A percentile compares a stretch with the other conserved stretches of the same genome.
These are phyloP conservation scores for Paramecium tetraurelia DNA, from an alignment of 73 alveolate species.

Conservation along the genomic window DNA sequence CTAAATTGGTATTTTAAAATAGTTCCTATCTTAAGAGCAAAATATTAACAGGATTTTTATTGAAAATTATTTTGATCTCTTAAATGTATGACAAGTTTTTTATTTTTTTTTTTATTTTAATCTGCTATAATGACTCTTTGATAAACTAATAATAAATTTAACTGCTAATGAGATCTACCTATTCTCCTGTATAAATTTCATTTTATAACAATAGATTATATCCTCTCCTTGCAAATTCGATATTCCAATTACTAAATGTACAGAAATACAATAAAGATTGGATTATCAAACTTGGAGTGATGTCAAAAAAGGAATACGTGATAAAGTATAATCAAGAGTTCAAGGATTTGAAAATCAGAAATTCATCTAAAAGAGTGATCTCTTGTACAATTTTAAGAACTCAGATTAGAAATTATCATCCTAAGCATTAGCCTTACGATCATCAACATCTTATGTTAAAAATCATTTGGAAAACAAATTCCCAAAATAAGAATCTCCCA, in stretches of 20 bases:
- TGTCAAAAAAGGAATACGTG: slow-evolving; percentile 40
- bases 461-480: slow-evolving; percentile 16
- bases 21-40: not conserved
- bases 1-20: not conserved
- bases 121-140: not conserved
- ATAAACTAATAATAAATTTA: not conserved
- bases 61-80: not conserved
- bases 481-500: slow-evolving; percentile 42
- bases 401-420: not conserved
- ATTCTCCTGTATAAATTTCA: not conserved
- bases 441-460: not conserved
- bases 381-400: not conserved
- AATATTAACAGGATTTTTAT: not conserved
- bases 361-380: not conserved
- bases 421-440: not conserved
- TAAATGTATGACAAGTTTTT: not conserved
- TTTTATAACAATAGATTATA: not conserved
- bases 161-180: slow-evolving; percentile 43
- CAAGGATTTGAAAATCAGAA: slow-evolving; percentile 43
- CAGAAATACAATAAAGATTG: not conserved
- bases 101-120: not conserved
- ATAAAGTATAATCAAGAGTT: slow-evolving; percentile 11
- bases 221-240: not conserved
- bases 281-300: slow-evolving; percentile 35
- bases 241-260: slow-evolving; percentile 4